A percentile compares a stretch with the other conserved stretches of the same genome.
Evolutionary conservation across 2,329 filamentous ascomycete genomes (phyloP).

Genomic region (Camptophora hylomeconis): DNA sequence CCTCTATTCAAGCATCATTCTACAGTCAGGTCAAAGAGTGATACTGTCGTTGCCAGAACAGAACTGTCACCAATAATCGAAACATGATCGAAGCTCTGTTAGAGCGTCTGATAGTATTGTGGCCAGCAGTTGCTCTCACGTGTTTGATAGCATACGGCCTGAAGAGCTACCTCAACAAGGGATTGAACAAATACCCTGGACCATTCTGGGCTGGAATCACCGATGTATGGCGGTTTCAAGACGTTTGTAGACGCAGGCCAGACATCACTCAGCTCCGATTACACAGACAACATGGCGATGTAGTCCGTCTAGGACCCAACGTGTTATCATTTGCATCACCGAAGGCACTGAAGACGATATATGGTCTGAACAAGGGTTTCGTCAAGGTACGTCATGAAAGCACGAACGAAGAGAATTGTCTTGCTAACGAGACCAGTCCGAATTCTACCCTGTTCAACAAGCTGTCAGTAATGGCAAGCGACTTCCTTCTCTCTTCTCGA

Average conservation of each 20-base stretch:
- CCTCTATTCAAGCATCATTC: too few relatives aligned
- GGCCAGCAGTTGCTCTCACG: too few relatives aligned
- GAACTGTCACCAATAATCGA: too few relatives aligned
- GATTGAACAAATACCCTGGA: slow-evolving; percentile 46
- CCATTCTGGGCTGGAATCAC: slow-evolving; percentile 55
- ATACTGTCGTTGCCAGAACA: too few relatives aligned
- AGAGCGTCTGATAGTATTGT: too few relatives aligned
- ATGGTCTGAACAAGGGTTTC: slow-evolving; percentile 71
- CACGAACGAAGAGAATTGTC: slow-evolving; percentile 1
- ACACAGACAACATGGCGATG: slow-evolving; percentile 58
- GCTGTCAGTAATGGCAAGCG: slow-evolving; percentile 55
- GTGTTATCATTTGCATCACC: slow-evolving; percentile 61
- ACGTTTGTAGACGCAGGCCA: slow-evolving; percentile 51
- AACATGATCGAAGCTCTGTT: too few relatives aligned
- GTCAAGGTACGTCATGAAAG: slow-evolving; percentile 46
- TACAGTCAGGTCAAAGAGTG: too few relatives aligned
- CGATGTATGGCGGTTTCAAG: slow-evolving; percentile 62
- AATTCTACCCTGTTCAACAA: slow-evolving; percentile 71
- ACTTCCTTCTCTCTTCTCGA: slow-evolving; percentile 63
- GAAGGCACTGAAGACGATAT: slow-evolving; percentile 60
- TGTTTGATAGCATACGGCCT: too few relatives aligned
- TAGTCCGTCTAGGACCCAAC: slow-evolving; percentile 66
- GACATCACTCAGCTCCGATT: slow-evolving; percentile 56
- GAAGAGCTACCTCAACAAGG: too few relatives aligned
- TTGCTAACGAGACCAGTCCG: slow-evolving; percentile 39